A percentile compares a stretch with the other conserved stretches of the same genome.
These are phyloP conservation scores for Backusella luteola DNA, from an alignment of 192 early-diverging fungal species.

Conservation along the genomic window DNA sequence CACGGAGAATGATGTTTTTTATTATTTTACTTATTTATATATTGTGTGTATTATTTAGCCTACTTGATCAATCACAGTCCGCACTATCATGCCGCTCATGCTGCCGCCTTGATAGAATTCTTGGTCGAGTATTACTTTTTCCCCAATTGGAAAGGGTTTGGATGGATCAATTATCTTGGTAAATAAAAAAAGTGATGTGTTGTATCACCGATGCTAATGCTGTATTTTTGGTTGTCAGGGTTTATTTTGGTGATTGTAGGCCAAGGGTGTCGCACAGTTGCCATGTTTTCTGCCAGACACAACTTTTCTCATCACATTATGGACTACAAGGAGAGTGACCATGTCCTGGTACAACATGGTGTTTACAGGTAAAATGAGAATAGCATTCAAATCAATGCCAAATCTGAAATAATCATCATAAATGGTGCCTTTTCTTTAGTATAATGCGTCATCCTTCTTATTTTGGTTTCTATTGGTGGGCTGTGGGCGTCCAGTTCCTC, in stretches of 20 bases:
- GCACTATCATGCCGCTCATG: conserved; percentile 70
- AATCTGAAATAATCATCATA: background rate
- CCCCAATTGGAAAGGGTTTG: conserved; percentile 52
- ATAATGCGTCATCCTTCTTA: conserved; percentile 92
- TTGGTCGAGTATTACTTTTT: conserved; percentile 63
- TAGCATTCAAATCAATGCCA: background rate
- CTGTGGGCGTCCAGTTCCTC: conserved; percentile 71
- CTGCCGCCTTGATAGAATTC: conserved; percentile 67
- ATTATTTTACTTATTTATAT: background rate
- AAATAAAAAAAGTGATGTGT: background rate
- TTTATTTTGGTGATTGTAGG: conserved; percentile 61
- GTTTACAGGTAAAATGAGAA: conserved; percentile 72
- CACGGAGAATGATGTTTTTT: background rate
- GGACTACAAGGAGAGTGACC: conserved; percentile 63
- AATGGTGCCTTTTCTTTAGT: conserved; percentile 34
- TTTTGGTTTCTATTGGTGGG: conserved; percentile 95
- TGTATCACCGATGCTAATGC: background rate
- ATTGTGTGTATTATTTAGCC: conserved; percentile 38
- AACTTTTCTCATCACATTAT: conserved; percentile 88
- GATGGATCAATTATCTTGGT: conserved; percentile 43
- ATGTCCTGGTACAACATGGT: conserved; percentile 82
- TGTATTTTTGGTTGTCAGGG: conserved; percentile 40
- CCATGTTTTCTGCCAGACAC: conserved; percentile 88
- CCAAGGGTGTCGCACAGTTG: conserved; percentile 75
- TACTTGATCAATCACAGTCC: conserved; percentile 74